Evolutionary conservation across 495 filamentous ascomycete genomes (phyloP).

Genomic region (Paragyromitra xinjiangensis): DNA sequence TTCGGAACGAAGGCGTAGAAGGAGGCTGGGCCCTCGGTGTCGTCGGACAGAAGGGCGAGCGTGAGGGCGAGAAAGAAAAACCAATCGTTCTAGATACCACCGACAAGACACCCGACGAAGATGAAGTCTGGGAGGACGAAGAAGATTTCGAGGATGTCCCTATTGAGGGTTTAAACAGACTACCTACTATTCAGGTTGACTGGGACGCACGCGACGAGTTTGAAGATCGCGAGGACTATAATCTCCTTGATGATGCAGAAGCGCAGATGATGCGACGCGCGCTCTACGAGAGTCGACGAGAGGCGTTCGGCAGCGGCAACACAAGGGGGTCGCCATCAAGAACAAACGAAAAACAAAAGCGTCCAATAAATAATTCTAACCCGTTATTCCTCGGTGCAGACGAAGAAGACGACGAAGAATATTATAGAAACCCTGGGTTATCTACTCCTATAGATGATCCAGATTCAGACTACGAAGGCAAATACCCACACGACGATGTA

Average conservation of each 20-base stretch:
- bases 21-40: slow-evolving; percentile 98
- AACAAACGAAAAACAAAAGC: neutral
- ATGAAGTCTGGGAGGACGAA: slow-evolving; percentile 70
- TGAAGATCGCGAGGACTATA: slow-evolving; percentile 44
- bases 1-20: slow-evolving; percentile 92
- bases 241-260: slow-evolving; percentile 58
- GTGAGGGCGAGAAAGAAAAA: slow-evolving; percentile 74
- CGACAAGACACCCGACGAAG: slow-evolving; percentile 68
- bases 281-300: slow-evolving; percentile 60
- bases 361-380: slow-evolving; percentile 5
- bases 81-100: slow-evolving; percentile 89
- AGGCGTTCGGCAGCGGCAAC: slow-evolving; percentile 38
- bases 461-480: slow-evolving; percentile 43
- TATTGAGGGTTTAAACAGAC: slow-evolving; percentile 87
- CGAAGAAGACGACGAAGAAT: slow-evolving; percentile 44
- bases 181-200: slow-evolving; percentile 69
- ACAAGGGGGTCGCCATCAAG: slow-evolving; percentile 6
- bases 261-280: slow-evolving; percentile 61
- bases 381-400: slow-evolving; percentile 51
- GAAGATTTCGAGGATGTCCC: slow-evolving; percentile 94
- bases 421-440: slow-evolving; percentile 22
- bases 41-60: slow-evolving; percentile 76
- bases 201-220: slow-evolving; percentile 42
- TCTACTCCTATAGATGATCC: slow-evolving; percentile 17
- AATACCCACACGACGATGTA: slow-evolving; percentile 64